Evolutionary conservation across 1,139 yeast genomes (phyloP).

Genomic region (Saccharomyces hybrid): DNA sequence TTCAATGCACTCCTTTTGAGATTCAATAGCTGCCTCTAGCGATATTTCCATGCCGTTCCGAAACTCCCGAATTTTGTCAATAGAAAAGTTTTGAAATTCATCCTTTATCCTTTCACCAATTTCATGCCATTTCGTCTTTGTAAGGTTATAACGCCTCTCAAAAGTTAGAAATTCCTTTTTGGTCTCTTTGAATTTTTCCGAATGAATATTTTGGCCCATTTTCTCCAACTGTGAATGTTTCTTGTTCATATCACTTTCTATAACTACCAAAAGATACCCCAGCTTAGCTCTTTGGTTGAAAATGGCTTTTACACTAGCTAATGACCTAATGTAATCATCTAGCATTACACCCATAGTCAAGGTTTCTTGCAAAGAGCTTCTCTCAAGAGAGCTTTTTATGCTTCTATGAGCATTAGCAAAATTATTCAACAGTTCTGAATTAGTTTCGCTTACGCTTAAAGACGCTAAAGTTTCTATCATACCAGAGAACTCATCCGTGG

Average conservation of each 20-base stretch:
- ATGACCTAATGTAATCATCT: slow-evolving; percentile 77
- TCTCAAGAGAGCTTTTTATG: slow-evolving; percentile 65
- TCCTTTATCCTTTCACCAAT: slow-evolving; percentile 58
- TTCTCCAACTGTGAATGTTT: slow-evolving; percentile 47
- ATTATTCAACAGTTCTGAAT: slow-evolving; percentile 52
- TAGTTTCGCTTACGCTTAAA: slow-evolving; percentile 65
- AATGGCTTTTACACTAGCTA: slow-evolving; percentile 67
- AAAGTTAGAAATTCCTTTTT: slow-evolving; percentile 53
- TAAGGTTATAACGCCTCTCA: slow-evolving; percentile 10
- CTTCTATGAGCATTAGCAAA: slow-evolving; percentile 69
- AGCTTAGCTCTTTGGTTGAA: slow-evolving; percentile 71
- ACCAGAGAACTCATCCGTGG: slow-evolving; percentile 56
- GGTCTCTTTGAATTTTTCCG: slow-evolving; percentile 49
- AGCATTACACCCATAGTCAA: slow-evolving; percentile 79
- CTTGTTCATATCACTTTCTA: slow-evolving; percentile 43
- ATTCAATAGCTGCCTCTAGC: too few relatives aligned
- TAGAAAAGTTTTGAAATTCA: slow-evolving; percentile 66
- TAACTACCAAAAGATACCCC: slow-evolving; percentile 51
- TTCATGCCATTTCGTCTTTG: slow-evolving; percentile 47
- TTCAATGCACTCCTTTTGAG: too few relatives aligned
- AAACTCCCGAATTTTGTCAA: slow-evolving; percentile 8
- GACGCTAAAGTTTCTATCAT: slow-evolving; percentile 54
- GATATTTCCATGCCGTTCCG: too few relatives aligned
- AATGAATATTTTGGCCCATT: slow-evolving; percentile 41
- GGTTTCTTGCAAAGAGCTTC: slow-evolving; percentile 80